Evolutionary conservation across 2,329 filamentous ascomycete species (phyloP), one percentile per base, ranked within the genome.

Genomic region (Diplodia corticola): DNA sequence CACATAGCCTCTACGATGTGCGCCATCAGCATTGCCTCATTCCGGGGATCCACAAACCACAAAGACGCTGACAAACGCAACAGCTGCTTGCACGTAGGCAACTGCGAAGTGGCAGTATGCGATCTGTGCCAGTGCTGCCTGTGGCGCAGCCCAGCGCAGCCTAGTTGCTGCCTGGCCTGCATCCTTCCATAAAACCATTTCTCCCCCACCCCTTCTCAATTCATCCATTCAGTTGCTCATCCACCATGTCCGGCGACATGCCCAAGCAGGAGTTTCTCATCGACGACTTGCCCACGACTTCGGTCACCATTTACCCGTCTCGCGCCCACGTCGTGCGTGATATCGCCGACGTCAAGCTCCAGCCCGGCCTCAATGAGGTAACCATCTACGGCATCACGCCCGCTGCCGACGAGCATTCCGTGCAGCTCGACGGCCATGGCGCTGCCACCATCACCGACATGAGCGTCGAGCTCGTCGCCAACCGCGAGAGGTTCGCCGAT

Each of bases 221-320:
- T 51, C 26, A 6, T 37, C 20, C 24, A 48, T 49, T 20, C 44
- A 33, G 6, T 51, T 7, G n/a, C 5, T 17, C 33, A 55, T 54
- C 30, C 35, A 66, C 15, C 1, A 67, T 67, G 66, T 46, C 60
- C 12, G 17, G 33, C 33, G 61, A 67, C 9, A 54, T 65, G 20
- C 49, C 67, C 4, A 69, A 64, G 35, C 69, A 71, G 26, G 50
- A 61, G n/a, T 30, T 64, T 17, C 67, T 68, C 64, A 67, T 90
- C 68, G 82, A 83, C 50, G 82, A 88, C 57, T 78, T 90, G 33
- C 72, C 78, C 9, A 89, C 88, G 37, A 84, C 85, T 59, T 84
- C 84, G 0, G 87, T 91, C 17, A 87, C 84, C 0, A 81, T 91
- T 48, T 89, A 88, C 67, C 88, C 88, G 0, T 80, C 80, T 1